Evolutionary conservation across 2,329 filamentous ascomycete species (phyloP).

Genomic region (Calonectria pteridis): DNA sequence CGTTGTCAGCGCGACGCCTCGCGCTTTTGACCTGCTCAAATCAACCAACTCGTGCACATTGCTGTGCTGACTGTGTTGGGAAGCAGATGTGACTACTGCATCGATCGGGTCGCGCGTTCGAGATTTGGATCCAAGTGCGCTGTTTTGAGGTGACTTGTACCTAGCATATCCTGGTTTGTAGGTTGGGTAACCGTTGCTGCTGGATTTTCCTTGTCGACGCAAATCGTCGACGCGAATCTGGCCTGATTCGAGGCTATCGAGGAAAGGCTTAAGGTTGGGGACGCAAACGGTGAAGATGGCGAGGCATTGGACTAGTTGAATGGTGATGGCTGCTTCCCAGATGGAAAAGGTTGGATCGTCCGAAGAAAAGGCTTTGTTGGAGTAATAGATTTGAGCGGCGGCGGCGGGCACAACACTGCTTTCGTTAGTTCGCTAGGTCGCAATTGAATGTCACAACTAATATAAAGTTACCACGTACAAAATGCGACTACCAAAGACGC

Average conservation of each 20-base stretch:
- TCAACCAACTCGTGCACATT: slow-evolving; percentile 35
- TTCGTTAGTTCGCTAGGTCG: slow-evolving; percentile 11
- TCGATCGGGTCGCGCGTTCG: slow-evolving; percentile 13
- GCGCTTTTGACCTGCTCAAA: slow-evolving; percentile 11
- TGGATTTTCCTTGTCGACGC: slow-evolving; percentile 42
- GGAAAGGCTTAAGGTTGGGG: slow-evolving; percentile 47
- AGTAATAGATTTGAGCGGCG: slow-evolving; percentile 43
- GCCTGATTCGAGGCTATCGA: slow-evolving; percentile 45
- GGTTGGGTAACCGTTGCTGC: slow-evolving; percentile 29
- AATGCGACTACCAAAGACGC: slow-evolving; percentile 48
- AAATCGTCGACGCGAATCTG: slow-evolving; percentile 47
- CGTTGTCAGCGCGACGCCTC: neutral
- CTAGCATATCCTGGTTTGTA: slow-evolving; percentile 31
- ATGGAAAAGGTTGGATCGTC: slow-evolving; percentile 39
- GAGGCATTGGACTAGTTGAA: slow-evolving; percentile 46
- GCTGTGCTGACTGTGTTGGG: slow-evolving; percentile 27
- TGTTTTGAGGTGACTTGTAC: slow-evolving; percentile 38
- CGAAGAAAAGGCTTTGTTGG: slow-evolving; percentile 39
- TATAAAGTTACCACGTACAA: slow-evolving; percentile 35
- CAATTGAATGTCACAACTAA: neutral
- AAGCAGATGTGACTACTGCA: neutral
- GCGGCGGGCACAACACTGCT: slow-evolving; percentile 44
- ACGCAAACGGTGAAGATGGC: slow-evolving; percentile 44
- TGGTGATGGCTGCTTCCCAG: slow-evolving; percentile 40
- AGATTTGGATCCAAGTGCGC: slow-evolving; percentile 28